phyloP scores from a whole-genome alignment of 2,329 filamentous ascomycete genomes.

The Davidsoniella virescens region DNA sequence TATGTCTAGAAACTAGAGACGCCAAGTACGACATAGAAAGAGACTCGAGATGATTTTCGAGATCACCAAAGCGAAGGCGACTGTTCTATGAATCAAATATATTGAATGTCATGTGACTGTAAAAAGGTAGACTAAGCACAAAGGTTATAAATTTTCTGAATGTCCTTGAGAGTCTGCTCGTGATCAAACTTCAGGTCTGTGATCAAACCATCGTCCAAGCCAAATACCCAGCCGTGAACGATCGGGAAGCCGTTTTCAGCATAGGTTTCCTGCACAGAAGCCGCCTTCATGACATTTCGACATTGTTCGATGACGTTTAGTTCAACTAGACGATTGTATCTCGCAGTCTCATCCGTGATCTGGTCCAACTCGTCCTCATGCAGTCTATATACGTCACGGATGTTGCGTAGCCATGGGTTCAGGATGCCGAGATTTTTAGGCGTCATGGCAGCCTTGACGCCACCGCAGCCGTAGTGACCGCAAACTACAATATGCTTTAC shows the following conservation, averaged over 20 bases:
- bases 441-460: slow-evolving; percentile 59
- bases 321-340: slow-evolving; percentile 60
- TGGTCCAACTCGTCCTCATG: slow-evolving; percentile 54
- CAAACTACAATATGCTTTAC: slow-evolving; percentile 71
- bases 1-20: too few relatives aligned
- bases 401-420: slow-evolving; percentile 60
- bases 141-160: slow-evolving; percentile 51
- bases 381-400: slow-evolving; percentile 57
- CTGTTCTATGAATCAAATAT: too few relatives aligned
- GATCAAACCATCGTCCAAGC: slow-evolving; percentile 48
- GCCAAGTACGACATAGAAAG: too few relatives aligned
- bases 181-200: slow-evolving; percentile 49
- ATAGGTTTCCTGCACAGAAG: slow-evolving; percentile 58
- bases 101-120: not conserved
- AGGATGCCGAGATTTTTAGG: slow-evolving; percentile 53
- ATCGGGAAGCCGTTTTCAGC: slow-evolving; percentile 47
- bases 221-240: slow-evolving; percentile 61
- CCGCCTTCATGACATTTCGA: slow-evolving; percentile 63
- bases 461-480: slow-evolving; percentile 64
- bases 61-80: too few relatives aligned
- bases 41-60: too few relatives aligned
- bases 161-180: slow-evolving; percentile 35
- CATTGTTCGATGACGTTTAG: slow-evolving; percentile 69
- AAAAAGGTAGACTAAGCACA: slow-evolving; percentile 18
- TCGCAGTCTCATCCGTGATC: slow-evolving; percentile 39